These are phyloP conservation scores for Verbena officinalis DNA, from an alignment of 257 asterid species.

Conservation along the genomic window DNA sequence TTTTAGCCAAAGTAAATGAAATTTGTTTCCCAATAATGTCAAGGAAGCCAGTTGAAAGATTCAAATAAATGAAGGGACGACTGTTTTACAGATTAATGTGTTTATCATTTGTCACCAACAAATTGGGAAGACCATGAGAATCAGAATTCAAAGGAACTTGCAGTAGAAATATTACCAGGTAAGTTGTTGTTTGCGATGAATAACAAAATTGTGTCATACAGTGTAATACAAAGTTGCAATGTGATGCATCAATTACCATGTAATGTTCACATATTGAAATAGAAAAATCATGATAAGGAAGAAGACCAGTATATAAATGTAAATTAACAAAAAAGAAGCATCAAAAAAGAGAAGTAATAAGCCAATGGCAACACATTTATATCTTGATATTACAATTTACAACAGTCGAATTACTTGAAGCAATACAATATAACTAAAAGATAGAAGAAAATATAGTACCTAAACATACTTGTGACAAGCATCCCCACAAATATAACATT, in stretches of 20 bases:
- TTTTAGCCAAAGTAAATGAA: not conserved
- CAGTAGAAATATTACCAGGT: not conserved
- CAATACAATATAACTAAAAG: not conserved
- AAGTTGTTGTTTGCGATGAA: constrained; percentile 12
- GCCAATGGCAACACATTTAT: constrained; percentile 5
- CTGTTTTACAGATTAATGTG: not conserved
- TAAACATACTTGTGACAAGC: constrained; percentile 98
- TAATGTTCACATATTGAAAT: not conserved
- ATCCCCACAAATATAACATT: constrained; percentile 93
- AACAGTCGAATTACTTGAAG: constrained; percentile 1
- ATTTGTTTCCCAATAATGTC: not conserved
- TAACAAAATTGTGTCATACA: not conserved
- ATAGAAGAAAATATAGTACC: constrained; percentile 49
- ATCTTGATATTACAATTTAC: not conserved
- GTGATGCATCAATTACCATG: not conserved
- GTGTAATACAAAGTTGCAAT: not conserved
- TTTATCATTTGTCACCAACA: not conserved
- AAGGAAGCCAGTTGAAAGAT: not conserved
- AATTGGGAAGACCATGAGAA: not conserved
- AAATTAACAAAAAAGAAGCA: constrained; percentile 9
- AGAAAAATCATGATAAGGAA: constrained; percentile 10
- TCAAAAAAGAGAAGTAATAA: not conserved
- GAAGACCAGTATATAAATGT: constrained; percentile 7
- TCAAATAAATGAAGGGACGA: not conserved
- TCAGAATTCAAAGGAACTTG: not conserved